Percentiles rank a stretch among this genome's conserved stretches.
These are phyloP conservation scores for Magnusiomyces magnusii DNA, from an alignment of 1,139 yeast species.

Conservation along the genomic window DNA sequence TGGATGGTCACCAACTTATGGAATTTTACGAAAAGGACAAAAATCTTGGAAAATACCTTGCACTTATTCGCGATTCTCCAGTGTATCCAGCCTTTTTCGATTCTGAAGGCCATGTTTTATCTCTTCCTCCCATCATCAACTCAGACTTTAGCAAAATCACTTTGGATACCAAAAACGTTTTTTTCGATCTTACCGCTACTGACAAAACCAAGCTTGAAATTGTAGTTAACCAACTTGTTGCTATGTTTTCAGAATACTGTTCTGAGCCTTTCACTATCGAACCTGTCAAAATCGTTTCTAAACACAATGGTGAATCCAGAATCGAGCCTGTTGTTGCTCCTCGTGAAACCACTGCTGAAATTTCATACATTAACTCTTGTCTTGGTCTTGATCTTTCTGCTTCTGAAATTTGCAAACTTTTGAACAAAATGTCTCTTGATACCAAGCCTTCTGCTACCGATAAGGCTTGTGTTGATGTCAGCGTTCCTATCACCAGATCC, in stretches of 20 bases:
- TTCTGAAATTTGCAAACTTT: constrained; percentile 58
- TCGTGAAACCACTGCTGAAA: constrained; percentile 66
- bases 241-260: constrained; percentile 85
- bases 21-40: constrained; percentile 88
- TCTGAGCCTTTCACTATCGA: constrained; percentile 65
- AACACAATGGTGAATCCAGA: constrained; percentile 74
- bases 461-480: constrained; percentile 53
- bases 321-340: constrained; percentile 65
- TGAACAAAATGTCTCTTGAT: constrained; percentile 72
- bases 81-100: constrained; percentile 89
- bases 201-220: constrained; percentile 89
- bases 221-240: constrained; percentile 84
- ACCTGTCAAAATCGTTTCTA: constrained; percentile 78
- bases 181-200: constrained; percentile 92
- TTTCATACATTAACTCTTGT: constrained; percentile 83
- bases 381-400: constrained; percentile 70
- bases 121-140: constrained; percentile 96
- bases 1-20: constrained; percentile 74
- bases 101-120: constrained; percentile 67
- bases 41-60: constrained; percentile 82
- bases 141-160: constrained; percentile 86
- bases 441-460: constrained; percentile 50
- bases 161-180: constrained; percentile 74
- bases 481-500: constrained; percentile 87
- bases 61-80: constrained; percentile 80